These are phyloP conservation scores for Lycium barbarum DNA, from an alignment of 257 asterid genomes.

Conservation along the genomic window DNA sequence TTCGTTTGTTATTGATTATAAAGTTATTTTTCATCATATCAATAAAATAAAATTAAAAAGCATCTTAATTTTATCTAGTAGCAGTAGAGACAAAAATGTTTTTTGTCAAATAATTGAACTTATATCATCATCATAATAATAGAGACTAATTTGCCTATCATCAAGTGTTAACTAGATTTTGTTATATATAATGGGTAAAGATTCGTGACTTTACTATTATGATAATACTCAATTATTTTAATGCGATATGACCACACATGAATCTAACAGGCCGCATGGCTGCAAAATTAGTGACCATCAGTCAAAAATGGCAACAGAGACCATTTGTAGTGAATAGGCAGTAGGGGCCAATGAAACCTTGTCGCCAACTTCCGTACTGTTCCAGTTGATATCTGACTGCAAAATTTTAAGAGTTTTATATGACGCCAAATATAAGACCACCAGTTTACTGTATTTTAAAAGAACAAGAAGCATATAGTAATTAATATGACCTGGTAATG, in stretches of 20 bases:
- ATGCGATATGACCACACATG: not conserved
- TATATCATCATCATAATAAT: too few species aligned
- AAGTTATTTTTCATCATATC: too few species aligned
- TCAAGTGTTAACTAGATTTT: too few species aligned
- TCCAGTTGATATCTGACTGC: conserved; percentile 64
- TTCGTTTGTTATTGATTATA: too few species aligned
- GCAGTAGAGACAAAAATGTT: too few species aligned
- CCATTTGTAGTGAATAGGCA: conserved; percentile 35
- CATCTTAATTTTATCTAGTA: too few species aligned
- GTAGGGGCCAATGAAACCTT: conserved; percentile 32
- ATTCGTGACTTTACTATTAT: not conserved
- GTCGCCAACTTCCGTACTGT: conserved; percentile 35
- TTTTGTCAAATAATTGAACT: not conserved
- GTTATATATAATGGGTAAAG: not conserved
- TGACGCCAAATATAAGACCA: not conserved
- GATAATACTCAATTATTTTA: not conserved
- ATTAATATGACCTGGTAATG: not conserved
- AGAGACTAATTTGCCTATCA: too few species aligned
- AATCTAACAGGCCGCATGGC: conserved; percentile 21
- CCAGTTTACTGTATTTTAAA: not conserved
- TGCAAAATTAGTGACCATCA: conserved; percentile 25
- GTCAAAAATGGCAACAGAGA: conserved; percentile 7
- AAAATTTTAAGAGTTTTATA: not conserved
- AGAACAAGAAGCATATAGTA: not conserved
- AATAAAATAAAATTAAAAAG: too few species aligned